Percentiles rank a stretch among this genome's conserved stretches.
Evolutionary conservation across 257 asterid species (phyloP).

Genomic region (Nicotiana noctiflora): DNA sequence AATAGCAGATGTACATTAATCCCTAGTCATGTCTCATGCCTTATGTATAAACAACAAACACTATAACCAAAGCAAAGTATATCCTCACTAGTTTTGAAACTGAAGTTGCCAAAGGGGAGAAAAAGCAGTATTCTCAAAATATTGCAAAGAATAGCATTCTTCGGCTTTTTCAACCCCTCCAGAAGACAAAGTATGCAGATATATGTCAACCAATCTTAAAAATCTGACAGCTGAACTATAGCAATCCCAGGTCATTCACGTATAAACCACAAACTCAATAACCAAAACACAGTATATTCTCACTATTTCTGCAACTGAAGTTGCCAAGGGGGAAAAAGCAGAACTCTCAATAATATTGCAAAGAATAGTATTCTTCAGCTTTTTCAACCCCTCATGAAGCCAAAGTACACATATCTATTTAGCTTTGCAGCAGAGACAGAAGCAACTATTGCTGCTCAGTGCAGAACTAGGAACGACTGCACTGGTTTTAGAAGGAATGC

Average conservation of each 20-base stretch:
- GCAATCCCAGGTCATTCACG: too few species aligned
- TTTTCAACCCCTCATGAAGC: neutral
- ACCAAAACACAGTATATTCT: neutral
- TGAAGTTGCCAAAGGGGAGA: neutral
- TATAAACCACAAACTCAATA: neutral
- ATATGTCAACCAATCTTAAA: too few species aligned
- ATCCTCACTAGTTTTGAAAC: neutral
- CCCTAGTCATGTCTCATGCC: neutral
- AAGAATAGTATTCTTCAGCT: neutral
- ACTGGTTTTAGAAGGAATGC: neutral
- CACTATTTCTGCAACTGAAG: neutral
- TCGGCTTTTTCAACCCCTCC: neutral
- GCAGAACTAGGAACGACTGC: neutral
- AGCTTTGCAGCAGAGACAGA: constrained; percentile 2
- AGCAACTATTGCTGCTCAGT: neutral
- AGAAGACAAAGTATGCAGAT: neutral
- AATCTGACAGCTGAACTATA: too few species aligned
- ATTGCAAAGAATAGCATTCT: neutral
- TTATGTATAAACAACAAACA: neutral
- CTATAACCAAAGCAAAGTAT: neutral
- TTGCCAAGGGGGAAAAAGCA: neutral
- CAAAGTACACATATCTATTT: neutral
- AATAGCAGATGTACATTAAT: neutral
- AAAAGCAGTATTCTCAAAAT: neutral
- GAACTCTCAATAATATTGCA: neutral